These are phyloP conservation scores for Apiosordaria backusii DNA, from an alignment of 495 filamentous ascomycete genomes.

Conservation along the genomic window DNA sequence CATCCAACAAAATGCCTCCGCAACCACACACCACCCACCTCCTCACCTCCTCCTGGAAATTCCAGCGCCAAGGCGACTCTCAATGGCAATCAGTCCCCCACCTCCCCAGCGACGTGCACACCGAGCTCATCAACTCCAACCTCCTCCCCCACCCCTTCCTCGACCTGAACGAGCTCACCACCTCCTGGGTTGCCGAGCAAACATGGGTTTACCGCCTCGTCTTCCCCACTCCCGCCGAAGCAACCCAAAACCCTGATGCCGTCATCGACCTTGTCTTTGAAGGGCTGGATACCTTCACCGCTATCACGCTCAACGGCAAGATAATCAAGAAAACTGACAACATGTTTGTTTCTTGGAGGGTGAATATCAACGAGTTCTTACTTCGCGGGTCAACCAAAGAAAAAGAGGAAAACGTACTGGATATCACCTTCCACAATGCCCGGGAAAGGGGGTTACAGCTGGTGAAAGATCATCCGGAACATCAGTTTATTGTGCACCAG, in stretches of 20 bases:
- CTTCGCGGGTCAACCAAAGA: slow-evolving; percentile 3
- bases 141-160: slow-evolving; percentile 61
- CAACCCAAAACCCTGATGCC: slow-evolving; percentile 6
- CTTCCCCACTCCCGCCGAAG: slow-evolving; percentile 38
- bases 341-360: slow-evolving; percentile 61
- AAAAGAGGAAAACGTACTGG: slow-evolving; percentile 25
- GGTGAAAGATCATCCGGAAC: slow-evolving; percentile 42
- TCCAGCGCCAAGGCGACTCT: slow-evolving; percentile 13
- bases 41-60: slow-evolving; percentile 22
- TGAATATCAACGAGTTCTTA: slow-evolving; percentile 27
- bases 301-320: slow-evolving; percentile 59
- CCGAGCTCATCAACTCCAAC: slow-evolving; percentile 22
- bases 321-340: slow-evolving; percentile 59
- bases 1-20: neutral
- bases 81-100: slow-evolving; percentile 23
- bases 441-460: slow-evolving; percentile 38
- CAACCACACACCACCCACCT: neutral
- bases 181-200: slow-evolving; percentile 68
- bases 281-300: slow-evolving; percentile 70
- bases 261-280: slow-evolving; percentile 60
- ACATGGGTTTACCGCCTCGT: slow-evolving; percentile 53
- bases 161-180: slow-evolving; percentile 63
- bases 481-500: slow-evolving; percentile 46
- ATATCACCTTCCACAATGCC: slow-evolving; percentile 45
- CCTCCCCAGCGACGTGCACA: slow-evolving; percentile 27